These are phyloP conservation scores for Rickenella mellea DNA, from an alignment of 768 basidiomycete species.

Conservation along the genomic window DNA sequence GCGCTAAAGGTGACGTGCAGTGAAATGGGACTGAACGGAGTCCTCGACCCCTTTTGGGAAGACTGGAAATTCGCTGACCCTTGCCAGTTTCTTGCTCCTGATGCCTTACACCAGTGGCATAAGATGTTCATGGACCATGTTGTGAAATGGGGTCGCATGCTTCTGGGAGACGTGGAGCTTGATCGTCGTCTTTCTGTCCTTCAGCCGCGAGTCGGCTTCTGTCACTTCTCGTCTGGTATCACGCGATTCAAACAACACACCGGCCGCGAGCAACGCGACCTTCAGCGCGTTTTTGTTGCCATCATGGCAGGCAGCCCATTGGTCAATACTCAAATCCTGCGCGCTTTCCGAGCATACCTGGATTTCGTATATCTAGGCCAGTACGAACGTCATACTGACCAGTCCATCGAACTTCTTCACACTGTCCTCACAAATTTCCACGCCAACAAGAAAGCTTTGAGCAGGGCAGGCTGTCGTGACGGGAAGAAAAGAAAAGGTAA, in stretches of 20 bases:
- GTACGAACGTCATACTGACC: constrained; percentile 12
- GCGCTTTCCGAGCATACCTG: constrained; percentile 25
- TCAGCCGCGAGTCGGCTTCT: constrained; percentile 23
- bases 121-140: constrained; percentile 30
- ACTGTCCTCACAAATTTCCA: constrained; percentile 22
- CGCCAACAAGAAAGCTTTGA: constrained; percentile 23
- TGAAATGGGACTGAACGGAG: constrained; percentile 2
- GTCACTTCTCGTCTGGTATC: constrained; percentile 30
- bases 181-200: constrained; percentile 28
- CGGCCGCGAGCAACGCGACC: constrained; percentile 26
- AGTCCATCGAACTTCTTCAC: neutral
- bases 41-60: constrained; percentile 23
- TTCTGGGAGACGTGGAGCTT: constrained; percentile 21
- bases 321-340: constrained; percentile 19
- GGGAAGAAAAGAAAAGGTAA: constrained; percentile 17
- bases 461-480: constrained; percentile 17
- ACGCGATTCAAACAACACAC: constrained; percentile 32
- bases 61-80: constrained; percentile 26
- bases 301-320: constrained; percentile 23
- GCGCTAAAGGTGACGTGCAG: constrained; percentile 19
- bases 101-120: constrained; percentile 30
- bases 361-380: constrained; percentile 30
- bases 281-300: constrained; percentile 26
- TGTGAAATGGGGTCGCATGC: constrained; percentile 26
- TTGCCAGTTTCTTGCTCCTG: constrained; percentile 22